Evolutionary conservation across 495 filamentous ascomycete species (phyloP).

Genomic region (Pseudevernia furfuracea): DNA sequence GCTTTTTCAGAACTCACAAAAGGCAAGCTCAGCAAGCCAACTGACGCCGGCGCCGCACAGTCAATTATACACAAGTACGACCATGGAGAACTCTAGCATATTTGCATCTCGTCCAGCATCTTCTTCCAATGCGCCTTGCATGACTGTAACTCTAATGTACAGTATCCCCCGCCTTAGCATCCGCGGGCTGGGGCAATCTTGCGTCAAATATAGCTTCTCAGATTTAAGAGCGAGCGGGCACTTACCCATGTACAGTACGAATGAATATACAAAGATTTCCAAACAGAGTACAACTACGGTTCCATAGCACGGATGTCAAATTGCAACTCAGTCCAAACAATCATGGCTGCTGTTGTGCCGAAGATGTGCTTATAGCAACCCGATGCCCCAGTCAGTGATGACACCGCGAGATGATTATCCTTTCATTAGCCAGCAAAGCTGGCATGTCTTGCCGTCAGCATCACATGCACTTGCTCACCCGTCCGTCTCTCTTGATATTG

Average conservation of each 20-base stretch:
- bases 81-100: conserved; percentile 35
- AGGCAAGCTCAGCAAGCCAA: conserved; percentile 34
- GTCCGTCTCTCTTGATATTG: not conserved
- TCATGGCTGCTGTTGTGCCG: conserved; percentile 90
- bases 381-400: conserved; percentile 13
- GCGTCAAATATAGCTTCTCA: not conserved
- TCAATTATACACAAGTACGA: conserved; percentile 26
- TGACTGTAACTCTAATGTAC: not conserved
- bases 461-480: not conserved
- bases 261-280: not conserved
- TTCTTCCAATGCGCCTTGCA: not conserved
- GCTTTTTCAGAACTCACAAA: conserved; percentile 47
- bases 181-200: not conserved
- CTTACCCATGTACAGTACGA: not conserved
- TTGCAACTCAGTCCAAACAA: conserved; percentile 71
- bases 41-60: conserved; percentile 19
- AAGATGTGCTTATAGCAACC: conserved; percentile 63
- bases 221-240: not conserved
- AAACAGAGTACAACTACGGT: no score
- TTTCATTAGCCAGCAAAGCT: not conserved
- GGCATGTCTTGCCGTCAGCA: not conserved
- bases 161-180: not conserved
- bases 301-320: conserved; percentile 94
- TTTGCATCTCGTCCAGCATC: conserved; percentile 5
- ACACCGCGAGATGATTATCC: conserved; percentile 1